These are phyloP conservation scores for Zygotorulaspora sp. DNA, from an alignment of 805 yeast genomes.

Conservation along the genomic window DNA sequence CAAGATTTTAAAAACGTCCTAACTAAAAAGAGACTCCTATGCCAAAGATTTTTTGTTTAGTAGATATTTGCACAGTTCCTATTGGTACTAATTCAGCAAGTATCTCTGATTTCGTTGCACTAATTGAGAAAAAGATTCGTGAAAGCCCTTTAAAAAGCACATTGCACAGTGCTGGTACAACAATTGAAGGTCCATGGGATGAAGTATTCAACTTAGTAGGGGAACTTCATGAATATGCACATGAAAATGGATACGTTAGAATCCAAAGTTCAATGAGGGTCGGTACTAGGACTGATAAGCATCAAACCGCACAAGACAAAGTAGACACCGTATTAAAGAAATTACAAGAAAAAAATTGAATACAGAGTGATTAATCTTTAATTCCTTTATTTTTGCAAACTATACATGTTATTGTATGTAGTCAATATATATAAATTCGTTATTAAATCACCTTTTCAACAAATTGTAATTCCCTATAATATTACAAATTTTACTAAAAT, in stretches of 20 bases:
- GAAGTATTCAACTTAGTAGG: slow-evolving; percentile 80
- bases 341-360: slow-evolving; percentile 26
- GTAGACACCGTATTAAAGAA: slow-evolving; percentile 59
- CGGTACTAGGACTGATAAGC: slow-evolving; percentile 78
- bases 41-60: slow-evolving; percentile 56
- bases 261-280: slow-evolving; percentile 83
- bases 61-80: slow-evolving; percentile 84
- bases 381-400: slow-evolving; percentile 3
- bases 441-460: slow-evolving; percentile 5
- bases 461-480: slow-evolving; percentile 14
- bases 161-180: slow-evolving; percentile 88
- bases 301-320: slow-evolving; percentile 68
- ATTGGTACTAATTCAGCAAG: slow-evolving; percentile 78
- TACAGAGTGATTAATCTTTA: slow-evolving; percentile 1
- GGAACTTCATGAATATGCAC: slow-evolving; percentile 66
- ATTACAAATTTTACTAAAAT: slow-evolving; percentile 10
- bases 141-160: slow-evolving; percentile 60
- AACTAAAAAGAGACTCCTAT: too few relatives aligned
- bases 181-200: slow-evolving; percentile 89
- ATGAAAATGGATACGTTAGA: slow-evolving; percentile 66
- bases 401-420: slow-evolving; percentile 5
- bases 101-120: slow-evolving; percentile 74
- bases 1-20: too few relatives aligned
- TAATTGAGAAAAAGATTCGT: slow-evolving; percentile 60
- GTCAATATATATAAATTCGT: slow-evolving; percentile 7